Base-by-base conservation (phyloP, 2,329 filamentous ascomycete species). In the Zymoseptoria passerinii region DNA sequence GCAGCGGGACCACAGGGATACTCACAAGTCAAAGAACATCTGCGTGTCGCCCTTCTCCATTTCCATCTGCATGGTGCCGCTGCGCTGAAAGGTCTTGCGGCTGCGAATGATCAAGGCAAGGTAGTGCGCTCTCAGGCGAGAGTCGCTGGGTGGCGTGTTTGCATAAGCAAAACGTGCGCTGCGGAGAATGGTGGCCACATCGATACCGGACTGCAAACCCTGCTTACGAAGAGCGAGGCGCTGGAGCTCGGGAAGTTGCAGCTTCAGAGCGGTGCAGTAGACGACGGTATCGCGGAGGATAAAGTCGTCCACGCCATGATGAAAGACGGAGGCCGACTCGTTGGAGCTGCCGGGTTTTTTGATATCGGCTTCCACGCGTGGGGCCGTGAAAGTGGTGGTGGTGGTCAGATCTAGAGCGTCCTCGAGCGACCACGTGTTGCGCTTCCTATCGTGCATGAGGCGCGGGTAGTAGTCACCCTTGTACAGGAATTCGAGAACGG, bases 41-140 rank as follows among this genome's bases (percentile, higher is more conserved):
- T 92, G 92, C 58, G 68, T 69, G 78, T 82, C 91, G 75, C 92
- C 91, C 76, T 85, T 85, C 81, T 96, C 90, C 92, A 97, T 96
- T 81, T 96, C 92, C 80, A 89, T 87, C 83, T 96, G 92, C 91
- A 96, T 95, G 76, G 92, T 96, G 77, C 92, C 92, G 80, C 91
- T 96, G 78, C 89, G 86, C 87, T 96, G 96, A 77, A 97, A 96
- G 71, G 90, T 96, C 81, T 91, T 91, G 76, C 92, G 90, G 82
- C 89, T 92, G 80, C 92, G 88, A 81, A 96, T 96, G 77, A 96
- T 95, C 77, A 96, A 84, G 74, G 92, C 90, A 75, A 97, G 86
- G 81, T 96, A 96, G 80, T 96, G 91, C 80, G 92, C 92, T 79
- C 92, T 91, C 76, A 97, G 86, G 71, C 87, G 85, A 72, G 88